A percentile compares a stretch with the other conserved stretches of the same genome.
Conservation (phyloP, 73 alveolate species). For the Tetrahymena malaccensis region DNA sequence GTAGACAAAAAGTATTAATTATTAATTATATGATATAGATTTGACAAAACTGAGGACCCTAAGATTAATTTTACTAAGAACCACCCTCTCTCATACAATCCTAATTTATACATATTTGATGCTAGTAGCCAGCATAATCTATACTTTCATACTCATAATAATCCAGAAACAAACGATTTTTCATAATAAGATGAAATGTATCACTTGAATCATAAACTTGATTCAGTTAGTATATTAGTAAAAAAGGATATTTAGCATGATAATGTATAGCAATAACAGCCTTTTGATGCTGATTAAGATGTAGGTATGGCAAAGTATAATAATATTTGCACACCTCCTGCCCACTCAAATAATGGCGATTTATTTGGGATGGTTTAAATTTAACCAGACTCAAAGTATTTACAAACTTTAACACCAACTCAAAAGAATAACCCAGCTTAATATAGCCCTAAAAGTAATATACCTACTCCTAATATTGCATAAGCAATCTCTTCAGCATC, state of each 20-base stretch:
- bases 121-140: neutral
- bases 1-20: too few relatives aligned
- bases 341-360: neutral
- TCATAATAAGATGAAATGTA: neutral
- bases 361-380: neutral
- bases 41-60: neutral
- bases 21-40: neutral
- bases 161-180: neutral
- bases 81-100: neutral
- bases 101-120: neutral
- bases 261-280: neutral
- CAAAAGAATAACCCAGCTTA: neutral
- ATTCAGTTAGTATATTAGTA: neutral
- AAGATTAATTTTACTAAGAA: too few relatives aligned
- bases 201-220: neutral
- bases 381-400: neutral
- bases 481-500: neutral
- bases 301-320: neutral
- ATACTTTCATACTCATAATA: neutral
- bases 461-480: neutral
- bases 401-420: neutral
- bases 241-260: neutral
- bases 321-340: neutral
- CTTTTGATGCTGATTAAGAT: neutral
- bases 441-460: neutral